These are phyloP conservation scores for Cryptococcus sp. DNA, from an alignment of 1,284 basidiomycete species.

Conservation along the genomic window DNA sequence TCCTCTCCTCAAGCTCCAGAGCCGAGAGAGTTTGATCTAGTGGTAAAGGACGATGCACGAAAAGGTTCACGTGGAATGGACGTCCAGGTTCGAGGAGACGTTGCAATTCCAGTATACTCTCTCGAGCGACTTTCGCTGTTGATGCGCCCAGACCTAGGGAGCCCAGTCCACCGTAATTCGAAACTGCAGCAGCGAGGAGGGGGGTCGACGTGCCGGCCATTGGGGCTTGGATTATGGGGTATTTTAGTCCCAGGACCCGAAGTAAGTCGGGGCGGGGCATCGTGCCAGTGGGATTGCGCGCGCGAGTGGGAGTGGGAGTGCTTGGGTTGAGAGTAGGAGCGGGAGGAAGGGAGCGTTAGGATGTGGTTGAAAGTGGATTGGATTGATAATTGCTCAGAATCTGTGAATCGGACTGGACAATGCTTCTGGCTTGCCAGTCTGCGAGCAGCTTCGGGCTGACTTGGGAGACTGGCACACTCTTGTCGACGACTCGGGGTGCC, in stretches of 20 bases:
- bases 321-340: no score
- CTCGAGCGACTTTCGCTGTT: slow-evolving; percentile 21
- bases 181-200: slow-evolving; percentile 41
- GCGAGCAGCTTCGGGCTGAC: no score
- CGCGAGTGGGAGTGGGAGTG: no score
- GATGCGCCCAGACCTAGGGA: slow-evolving; percentile 41
- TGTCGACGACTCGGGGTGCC: no score
- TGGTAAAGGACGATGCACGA: slow-evolving; percentile 25
- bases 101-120: slow-evolving; percentile 29
- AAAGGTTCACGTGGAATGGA: slow-evolving; percentile 46
- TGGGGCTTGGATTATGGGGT: slow-evolving; percentile 47
- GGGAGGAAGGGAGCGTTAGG: no score
- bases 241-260: slow-evolving; percentile 24
- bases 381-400: no score
- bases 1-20: slow-evolving; percentile 10
- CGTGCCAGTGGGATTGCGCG: no score
- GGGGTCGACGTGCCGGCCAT: slow-evolving; percentile 48
- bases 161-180: slow-evolving; percentile 44
- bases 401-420: no score
- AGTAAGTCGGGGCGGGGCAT: not conserved
- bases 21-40: no score
- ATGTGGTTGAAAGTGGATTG: no score
- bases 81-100: slow-evolving; percentile 17
- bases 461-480: no score
- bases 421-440: no score